A percentile compares a stretch with the other conserved stretches of the same genome.
Conservation (phyloP, 1,284 basidiomycete genomes). For the Austropuccinia psidii region DNA sequence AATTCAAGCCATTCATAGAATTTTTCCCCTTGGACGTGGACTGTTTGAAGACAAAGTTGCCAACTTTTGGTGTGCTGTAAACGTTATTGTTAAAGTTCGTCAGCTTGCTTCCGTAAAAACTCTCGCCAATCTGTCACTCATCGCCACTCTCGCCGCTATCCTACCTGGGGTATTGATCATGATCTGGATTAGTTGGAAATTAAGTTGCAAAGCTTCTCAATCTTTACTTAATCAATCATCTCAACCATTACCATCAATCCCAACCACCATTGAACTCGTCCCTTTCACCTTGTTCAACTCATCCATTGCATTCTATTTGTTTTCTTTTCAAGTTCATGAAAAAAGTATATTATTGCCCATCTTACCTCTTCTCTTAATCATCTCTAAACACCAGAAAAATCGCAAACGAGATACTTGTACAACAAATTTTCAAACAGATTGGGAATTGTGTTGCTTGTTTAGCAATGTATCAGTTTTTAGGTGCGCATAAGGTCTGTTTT, state of each 20-base stretch:
- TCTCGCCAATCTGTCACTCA: constrained; percentile 47
- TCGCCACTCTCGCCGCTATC: constrained; percentile 47
- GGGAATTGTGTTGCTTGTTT: constrained; percentile 54
- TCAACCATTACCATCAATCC: constrained; percentile 56
- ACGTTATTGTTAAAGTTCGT: constrained; percentile 76
- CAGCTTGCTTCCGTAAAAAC: constrained; percentile 40
- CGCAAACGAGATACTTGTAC: constrained; percentile 40
- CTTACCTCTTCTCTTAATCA: constrained; percentile 68
- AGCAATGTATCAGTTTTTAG: constrained; percentile 85
- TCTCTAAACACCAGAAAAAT: constrained; percentile 55
- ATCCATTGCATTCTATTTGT: constrained; percentile 75
- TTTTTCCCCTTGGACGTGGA: constrained; percentile 82
- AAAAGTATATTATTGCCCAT: constrained; percentile 84
- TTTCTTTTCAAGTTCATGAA: constrained; percentile 93
- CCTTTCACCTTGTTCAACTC: constrained; percentile 62
- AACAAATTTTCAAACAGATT: constrained; percentile 44
- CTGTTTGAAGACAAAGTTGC: constrained; percentile 95
- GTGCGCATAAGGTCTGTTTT: constrained; percentile 50
- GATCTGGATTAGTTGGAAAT: constrained; percentile 41
- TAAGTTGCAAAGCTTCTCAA: constrained; percentile 53
- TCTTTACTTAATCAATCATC: constrained; percentile 53
- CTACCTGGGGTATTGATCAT: constrained; percentile 44
- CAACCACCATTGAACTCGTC: constrained; percentile 58
- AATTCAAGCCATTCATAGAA: constrained; percentile 63
- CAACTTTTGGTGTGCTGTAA: constrained; percentile 87